Evolutionary conservation across 257 asterid genomes (phyloP).

Genomic region (Nicotiana paniculata): DNA sequence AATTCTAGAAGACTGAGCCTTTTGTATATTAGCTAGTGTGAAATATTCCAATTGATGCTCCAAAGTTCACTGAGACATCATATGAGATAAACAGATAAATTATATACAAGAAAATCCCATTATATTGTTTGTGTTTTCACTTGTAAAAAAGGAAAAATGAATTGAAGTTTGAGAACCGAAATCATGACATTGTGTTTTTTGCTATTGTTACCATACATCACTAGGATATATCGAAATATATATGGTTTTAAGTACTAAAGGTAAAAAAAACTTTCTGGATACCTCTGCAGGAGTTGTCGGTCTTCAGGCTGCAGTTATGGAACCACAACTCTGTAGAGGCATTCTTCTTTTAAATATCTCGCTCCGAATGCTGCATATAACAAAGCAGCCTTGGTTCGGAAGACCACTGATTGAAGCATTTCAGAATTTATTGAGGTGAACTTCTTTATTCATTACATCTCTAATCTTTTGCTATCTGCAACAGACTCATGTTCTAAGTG

Average conservation of each 20-base stretch:
- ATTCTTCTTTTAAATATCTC: conserved; percentile 78
- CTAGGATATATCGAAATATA: neutral
- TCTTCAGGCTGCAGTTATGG: conserved; percentile 83
- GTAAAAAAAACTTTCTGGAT: neutral
- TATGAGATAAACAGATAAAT: neutral
- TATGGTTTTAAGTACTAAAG: neutral
- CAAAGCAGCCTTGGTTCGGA: conserved; percentile 88
- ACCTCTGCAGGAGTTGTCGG: conserved; percentile 73
- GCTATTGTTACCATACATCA: neutral
- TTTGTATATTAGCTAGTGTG: too few species aligned
- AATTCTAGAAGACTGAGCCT: neutral
- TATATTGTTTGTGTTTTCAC: neutral
- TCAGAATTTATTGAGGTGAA: conserved; percentile 75
- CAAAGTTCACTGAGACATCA: neutral
- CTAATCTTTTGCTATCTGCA: neutral
- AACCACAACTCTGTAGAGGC: conserved; percentile 67
- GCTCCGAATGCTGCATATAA: conserved; percentile 87
- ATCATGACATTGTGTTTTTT: too few species aligned
- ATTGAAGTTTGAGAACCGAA: neutral
- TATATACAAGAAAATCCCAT: neutral
- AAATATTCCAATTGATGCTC: neutral
- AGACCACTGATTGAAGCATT: conserved; percentile 74
- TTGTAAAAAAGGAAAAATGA: too few species aligned
- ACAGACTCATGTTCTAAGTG: neutral
- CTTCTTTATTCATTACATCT: neutral